Conservation (phyloP, 2,329 filamentous ascomycete genomes). For the Graphilbum ipis-grandicollis region DNA sequence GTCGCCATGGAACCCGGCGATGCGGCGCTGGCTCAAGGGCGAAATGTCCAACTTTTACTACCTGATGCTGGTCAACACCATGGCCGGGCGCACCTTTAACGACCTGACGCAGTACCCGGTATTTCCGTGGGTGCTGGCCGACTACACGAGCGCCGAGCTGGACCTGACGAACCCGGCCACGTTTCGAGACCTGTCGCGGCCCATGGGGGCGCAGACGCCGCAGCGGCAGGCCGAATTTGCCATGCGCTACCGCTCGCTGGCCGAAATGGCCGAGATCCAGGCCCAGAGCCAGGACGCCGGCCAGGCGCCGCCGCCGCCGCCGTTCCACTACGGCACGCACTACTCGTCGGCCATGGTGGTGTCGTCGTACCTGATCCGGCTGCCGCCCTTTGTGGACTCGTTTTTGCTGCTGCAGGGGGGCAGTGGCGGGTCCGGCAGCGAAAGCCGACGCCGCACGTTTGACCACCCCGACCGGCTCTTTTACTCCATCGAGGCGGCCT, state of each 20-base stretch:
- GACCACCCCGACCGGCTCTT: constrained; percentile 93
- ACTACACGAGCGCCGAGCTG: constrained; percentile 87
- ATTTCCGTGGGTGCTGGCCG: constrained; percentile 91
- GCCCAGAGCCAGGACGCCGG: too few relatives aligned
- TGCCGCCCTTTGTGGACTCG: constrained; percentile 92
- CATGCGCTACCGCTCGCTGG: constrained; percentile 72
- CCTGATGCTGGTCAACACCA: constrained; percentile 93
- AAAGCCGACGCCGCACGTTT: too few relatives aligned
- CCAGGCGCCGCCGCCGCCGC: constrained; percentile 56
- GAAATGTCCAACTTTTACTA: constrained; percentile 99
- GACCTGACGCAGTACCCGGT: constrained; percentile 96
- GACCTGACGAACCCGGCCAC: constrained; percentile 70
- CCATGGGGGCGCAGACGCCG: constrained; percentile 81
- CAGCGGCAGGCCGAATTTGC: constrained; percentile 62
- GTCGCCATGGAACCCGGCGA: constrained; percentile 64
- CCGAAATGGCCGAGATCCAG: constrained; percentile 66
- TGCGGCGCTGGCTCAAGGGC: constrained; percentile 77
- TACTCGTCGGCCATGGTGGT: constrained; percentile 99
- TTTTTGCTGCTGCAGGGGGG: constrained; percentile 92
- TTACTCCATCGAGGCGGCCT: constrained; percentile 79
- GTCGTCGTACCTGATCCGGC: constrained; percentile 81
- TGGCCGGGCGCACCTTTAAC: constrained; percentile 94
- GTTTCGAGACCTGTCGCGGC: constrained; percentile 84
- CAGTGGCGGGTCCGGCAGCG: too few relatives aligned
- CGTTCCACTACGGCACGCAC: constrained; percentile 96